Evolutionary conservation across 164 flowering plant species (phyloP), one percentile per base, ranked within the genome.

Genomic region (Vitis amurensis): DNA sequence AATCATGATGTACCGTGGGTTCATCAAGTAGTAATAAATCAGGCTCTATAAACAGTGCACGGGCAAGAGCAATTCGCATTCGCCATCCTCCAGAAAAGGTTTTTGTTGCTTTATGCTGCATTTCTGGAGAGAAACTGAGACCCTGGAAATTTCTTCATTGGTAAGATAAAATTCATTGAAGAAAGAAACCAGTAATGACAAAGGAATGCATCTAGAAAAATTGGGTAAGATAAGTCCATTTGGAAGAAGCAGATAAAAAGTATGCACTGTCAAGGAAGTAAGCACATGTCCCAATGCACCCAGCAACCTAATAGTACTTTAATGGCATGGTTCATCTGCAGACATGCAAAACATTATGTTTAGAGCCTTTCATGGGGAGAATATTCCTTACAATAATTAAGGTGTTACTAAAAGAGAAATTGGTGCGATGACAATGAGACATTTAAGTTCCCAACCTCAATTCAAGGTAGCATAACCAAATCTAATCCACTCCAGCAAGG

Each of bases 61-160:
- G 97, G 50, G 99, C 99, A 82, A 96, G 97, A 73, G 99, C 98
- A 64, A 96, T 91, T 74, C 99, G 83, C 99, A 96, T 96, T 50
- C 99, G 71, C 99, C 99, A 96, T 77, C 99, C 99, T 76, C 98
- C 99, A 73, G 98, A 93, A 79, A 96, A 96, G 60, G 97, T 77
- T 77, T 83, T 92, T 55, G 99, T 96, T 19, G 98, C 77, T 69
- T 82, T 89, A 68, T 55, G 68, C 78, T 90, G 97, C 99, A 96
- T 96, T 75, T 96, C 99, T 65, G 95, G 76, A 66, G 99, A 71
- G 84, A 96, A 96, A 84, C 99, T 93, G 11, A 96, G 92, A 71
- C 99, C 99, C 99, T 96, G 87, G 57, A 79, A 77, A 55, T 63
- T 66, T 55, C 23, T 19, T 49, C 27, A 50, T 16, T 14, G 63